phyloP scores from a whole-genome alignment of 371 early-diverging fungal genomes.

The Lichtheimia hyalospora region DNA sequence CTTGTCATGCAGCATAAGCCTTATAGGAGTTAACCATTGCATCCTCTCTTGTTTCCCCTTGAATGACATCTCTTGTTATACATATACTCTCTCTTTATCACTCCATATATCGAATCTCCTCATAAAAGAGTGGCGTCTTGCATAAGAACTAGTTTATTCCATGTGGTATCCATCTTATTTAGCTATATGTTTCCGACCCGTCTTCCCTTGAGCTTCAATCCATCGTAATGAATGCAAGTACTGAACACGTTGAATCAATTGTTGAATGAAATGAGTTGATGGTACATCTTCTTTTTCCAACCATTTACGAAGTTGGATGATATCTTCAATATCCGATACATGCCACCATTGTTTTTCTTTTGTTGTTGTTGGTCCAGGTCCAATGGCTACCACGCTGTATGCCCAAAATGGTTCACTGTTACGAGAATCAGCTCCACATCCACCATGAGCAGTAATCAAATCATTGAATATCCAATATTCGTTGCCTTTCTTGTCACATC shows the following conservation, averaged over 20 bases:
- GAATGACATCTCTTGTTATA: too few relatives aligned
- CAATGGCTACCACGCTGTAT: slow-evolving; percentile 35
- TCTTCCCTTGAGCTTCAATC: slow-evolving; percentile 5
- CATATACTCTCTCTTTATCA: too few relatives aligned
- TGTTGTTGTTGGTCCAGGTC: slow-evolving; percentile 26
- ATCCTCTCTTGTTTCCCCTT: too few relatives aligned
- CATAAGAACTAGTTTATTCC: too few relatives aligned
- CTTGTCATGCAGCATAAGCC: too few relatives aligned
- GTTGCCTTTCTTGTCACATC: slow-evolving; percentile 29
- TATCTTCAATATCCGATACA: slow-evolving; percentile 3
- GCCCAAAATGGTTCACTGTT: slow-evolving; percentile 39
- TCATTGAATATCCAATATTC: slow-evolving; percentile 46
- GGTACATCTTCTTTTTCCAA: neutral
- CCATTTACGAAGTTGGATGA: slow-evolving; percentile 6
- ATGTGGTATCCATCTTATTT: too few relatives aligned
- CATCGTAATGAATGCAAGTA: slow-evolving; percentile 4
- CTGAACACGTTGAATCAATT: slow-evolving; percentile 2
- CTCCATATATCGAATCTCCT: too few relatives aligned
- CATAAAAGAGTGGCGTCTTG: too few relatives aligned
- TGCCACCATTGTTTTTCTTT: slow-evolving; percentile 6
- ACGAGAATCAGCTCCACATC: slow-evolving; percentile 15
- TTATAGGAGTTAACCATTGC: too few relatives aligned
- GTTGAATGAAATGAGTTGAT: neutral
- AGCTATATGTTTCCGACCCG: too few relatives aligned
- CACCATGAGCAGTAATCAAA: slow-evolving; percentile 11